Evolutionary conservation across 345 rosid genomes (phyloP).

Genomic region (Brassica napus): DNA sequence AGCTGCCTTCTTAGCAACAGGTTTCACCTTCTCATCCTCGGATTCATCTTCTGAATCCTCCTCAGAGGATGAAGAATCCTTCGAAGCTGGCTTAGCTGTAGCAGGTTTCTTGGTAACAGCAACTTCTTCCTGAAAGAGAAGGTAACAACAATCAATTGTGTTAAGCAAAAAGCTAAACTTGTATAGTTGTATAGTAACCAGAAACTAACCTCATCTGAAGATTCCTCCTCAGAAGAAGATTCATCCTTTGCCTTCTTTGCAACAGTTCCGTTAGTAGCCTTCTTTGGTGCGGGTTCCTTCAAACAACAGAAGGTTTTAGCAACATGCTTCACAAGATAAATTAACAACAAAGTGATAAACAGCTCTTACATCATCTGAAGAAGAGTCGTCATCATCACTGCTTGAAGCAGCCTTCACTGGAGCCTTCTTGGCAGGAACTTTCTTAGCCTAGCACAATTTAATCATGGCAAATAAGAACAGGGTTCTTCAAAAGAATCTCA

Average conservation of each 20-base stretch:
- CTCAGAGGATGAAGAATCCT: constrained; percentile 37
- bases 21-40: constrained; percentile 39
- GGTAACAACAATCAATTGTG: neutral
- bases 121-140: constrained; percentile 27
- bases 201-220: constrained; percentile 42
- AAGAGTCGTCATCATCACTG: constrained; percentile 38
- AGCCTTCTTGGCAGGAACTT: constrained; percentile 44
- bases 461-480: neutral
- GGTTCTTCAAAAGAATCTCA: too few species aligned
- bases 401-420: constrained; percentile 37
- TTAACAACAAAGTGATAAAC: neutral
- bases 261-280: constrained; percentile 48
- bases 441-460: constrained; percentile 9
- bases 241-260: constrained; percentile 50
- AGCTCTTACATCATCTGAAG: constrained; percentile 36
- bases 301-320: neutral
- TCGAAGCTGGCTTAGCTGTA: constrained; percentile 43
- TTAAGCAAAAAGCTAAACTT: neutral
- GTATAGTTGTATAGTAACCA: neutral
- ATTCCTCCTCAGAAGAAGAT: constrained; percentile 49
- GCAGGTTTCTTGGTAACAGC: constrained; percentile 33
- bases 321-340: neutral
- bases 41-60: constrained; percentile 40
- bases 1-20: constrained; percentile 40
- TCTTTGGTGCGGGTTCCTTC: constrained; percentile 48